Base-by-base conservation (phyloP, 345 rosid species). In the Brassica cretica region DNA sequence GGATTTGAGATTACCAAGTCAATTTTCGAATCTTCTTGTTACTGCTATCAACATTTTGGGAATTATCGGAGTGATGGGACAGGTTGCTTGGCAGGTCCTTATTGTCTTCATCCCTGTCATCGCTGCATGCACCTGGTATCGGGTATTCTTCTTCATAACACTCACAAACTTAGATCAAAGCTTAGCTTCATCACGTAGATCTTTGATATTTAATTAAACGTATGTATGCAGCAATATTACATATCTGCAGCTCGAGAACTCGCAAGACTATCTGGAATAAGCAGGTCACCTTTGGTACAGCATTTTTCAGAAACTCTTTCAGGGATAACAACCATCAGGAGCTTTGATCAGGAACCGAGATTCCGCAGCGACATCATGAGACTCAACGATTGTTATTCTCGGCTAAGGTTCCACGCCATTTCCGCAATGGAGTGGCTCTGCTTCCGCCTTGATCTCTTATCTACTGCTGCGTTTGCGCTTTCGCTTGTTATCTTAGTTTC, bases 341-440 rank as follows among this genome's bases (percentile, higher is more conserved):
- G 93, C 77, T 94, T 92, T 76, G 82, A 84, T 80, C 87, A 88
- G 75, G 90, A 89, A 82, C 82, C 86, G 51, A 85, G 87, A 35
- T 94, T 94, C 83, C 75, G 84, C 71, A 64, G 18, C 41, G 88
- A 81, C 72, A 84, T 78, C 74, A 78, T 84, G 74, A 74, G 77
- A 71, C 81, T 84, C 12, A 68, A 64, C 19, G 84, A 75, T 39
- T 24, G 75, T 44, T 81, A 66, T 68, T 29, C 97, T 60, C 83
- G 92, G 3, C 63, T 91, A 8, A 84, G 83, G 49, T 91, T 94
- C 88, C 93, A 92, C 78, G 82, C 89, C 83, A 81, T 78, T 21
- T 86, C 88, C 66, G 84, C 97, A 15, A 92, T 89, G 93, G 98
- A 92, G 79, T 94, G 98, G 98, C 81, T 94, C 60, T 84, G 90